Percentiles rank a stretch among this genome's conserved stretches.
Conservation (phyloP, 192 early-diverging fungal genomes). For the Chytriomyces sp. region DNA sequence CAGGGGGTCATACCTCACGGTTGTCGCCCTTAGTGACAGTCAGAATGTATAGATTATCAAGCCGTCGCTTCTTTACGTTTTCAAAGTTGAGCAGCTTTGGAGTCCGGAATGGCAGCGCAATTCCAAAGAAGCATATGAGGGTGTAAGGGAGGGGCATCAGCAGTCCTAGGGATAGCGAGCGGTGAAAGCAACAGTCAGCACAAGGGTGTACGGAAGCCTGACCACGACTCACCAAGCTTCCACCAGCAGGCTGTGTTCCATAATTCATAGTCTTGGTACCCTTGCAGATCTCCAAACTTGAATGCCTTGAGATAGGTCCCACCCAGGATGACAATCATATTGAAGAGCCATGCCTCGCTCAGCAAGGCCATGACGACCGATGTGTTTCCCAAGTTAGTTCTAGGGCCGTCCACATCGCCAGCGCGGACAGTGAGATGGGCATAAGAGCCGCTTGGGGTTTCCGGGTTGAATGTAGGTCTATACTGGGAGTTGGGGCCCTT, state of each 20-base stretch:
- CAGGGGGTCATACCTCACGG: conserved; percentile 24
- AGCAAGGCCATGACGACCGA: conserved; percentile 55
- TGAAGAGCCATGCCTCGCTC: conserved; percentile 59
- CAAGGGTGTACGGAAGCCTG: background rate
- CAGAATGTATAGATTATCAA: conserved; percentile 65
- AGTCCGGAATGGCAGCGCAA: conserved; percentile 60
- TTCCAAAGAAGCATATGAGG: conserved; percentile 63
- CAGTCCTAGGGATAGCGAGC: conserved; percentile 40
- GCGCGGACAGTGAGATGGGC: too few relatives aligned
- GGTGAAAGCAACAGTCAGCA: background rate
- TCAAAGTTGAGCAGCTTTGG: conserved; percentile 59
- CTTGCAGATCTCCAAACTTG: conserved; percentile 35
- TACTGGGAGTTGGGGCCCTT: too few relatives aligned
- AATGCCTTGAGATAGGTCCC: conserved; percentile 55
- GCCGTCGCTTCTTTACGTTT: conserved; percentile 50
- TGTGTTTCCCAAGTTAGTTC: conserved; percentile 63
- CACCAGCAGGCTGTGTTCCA: conserved; percentile 64
- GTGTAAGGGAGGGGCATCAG: conserved; percentile 65
- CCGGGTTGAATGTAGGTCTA: too few relatives aligned
- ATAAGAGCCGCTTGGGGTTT: too few relatives aligned
- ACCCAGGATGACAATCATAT: conserved; percentile 53
- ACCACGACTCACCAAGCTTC: conserved; percentile 55
- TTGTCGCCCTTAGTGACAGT: conserved; percentile 64
- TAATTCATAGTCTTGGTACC: conserved; percentile 53
- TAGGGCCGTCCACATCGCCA: background rate